These are phyloP conservation scores for Kodamaea leandrae DNA, from an alignment of 805 yeast genomes.

Conservation along the genomic window DNA sequence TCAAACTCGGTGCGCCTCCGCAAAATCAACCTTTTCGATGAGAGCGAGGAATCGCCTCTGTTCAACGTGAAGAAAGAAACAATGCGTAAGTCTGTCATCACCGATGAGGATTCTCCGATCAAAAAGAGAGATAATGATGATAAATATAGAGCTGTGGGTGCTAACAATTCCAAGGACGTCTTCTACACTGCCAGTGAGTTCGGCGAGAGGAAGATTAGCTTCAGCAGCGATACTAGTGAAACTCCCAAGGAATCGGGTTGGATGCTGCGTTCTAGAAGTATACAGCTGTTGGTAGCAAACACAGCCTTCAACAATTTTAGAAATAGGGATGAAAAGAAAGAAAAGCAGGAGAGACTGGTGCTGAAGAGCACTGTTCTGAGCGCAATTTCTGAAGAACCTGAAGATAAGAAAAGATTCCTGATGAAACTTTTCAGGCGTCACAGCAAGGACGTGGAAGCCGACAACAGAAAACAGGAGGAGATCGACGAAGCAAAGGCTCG, in stretches of 20 bases:
- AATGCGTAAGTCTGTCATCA: conserved; percentile 8
- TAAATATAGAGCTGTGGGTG: conserved; percentile 19
- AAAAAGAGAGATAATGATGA: conserved; percentile 12
- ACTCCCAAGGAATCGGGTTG: conserved; percentile 14
- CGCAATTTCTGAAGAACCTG: conserved; percentile 1
- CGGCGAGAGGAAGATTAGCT: background rate
- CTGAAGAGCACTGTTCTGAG: background rate
- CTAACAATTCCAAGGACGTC: conserved; percentile 19
- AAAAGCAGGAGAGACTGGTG: background rate
- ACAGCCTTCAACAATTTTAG: conserved; percentile 38
- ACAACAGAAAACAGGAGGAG: background rate
- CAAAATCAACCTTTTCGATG: conserved; percentile 37
- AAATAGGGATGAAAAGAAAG: conserved; percentile 13
- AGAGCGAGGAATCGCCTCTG: conserved; percentile 11
- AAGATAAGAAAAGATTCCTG: conserved; percentile 3
- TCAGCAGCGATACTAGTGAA: background rate
- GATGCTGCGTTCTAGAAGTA: conserved; percentile 14
- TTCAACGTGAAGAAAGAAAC: conserved; percentile 15
- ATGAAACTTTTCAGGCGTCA: conserved; percentile 1
- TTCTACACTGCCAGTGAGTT: conserved; percentile 25
- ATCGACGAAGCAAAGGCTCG: no score
- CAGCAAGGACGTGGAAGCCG: background rate
- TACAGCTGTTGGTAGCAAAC: conserved; percentile 31
- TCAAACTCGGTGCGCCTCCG: conserved; percentile 41
- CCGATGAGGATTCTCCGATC: conserved; percentile 10